These are phyloP conservation scores for Trypanosomatidae sp. DNA, from an alignment of 208 protist species.

Conservation along the genomic window DNA sequence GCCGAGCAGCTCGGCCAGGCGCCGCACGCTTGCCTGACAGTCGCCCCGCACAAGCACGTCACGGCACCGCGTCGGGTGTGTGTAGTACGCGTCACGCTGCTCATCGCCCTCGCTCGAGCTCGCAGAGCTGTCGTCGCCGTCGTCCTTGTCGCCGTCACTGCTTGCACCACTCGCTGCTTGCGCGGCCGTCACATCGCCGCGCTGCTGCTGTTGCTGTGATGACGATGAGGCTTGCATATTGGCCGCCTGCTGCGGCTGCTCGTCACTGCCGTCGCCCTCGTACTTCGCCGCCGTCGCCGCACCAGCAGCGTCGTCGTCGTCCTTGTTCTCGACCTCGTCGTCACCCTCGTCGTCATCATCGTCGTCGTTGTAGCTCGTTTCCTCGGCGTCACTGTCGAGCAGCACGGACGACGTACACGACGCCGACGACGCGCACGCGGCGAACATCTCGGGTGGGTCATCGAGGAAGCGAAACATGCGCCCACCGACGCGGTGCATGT, in stretches of 20 bases:
- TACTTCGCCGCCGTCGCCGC: background rate
- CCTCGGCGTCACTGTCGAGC: background rate
- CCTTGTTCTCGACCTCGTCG: background rate
- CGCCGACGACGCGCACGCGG: background rate
- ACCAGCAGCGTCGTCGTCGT: background rate
- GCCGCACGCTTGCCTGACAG: conserved; percentile 42
- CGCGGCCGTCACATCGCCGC: background rate
- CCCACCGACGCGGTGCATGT: conserved; percentile 66
- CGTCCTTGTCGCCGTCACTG: background rate
- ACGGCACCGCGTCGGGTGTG: conserved; percentile 12
- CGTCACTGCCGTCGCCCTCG: background rate
- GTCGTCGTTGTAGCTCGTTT: background rate
- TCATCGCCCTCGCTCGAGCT: conserved; percentile 47
- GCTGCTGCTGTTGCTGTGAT: background rate
- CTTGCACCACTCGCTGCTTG: background rate
- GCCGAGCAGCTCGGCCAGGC: conserved; percentile 31
- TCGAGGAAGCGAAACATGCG: conserved; percentile 51
- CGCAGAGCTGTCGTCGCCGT: conserved; percentile 2
- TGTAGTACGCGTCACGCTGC: conserved; percentile 16
- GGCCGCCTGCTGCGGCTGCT: background rate
- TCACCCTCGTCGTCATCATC: background rate
- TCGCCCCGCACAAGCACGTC: conserved; percentile 71
- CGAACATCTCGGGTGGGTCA: background rate
- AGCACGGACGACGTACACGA: background rate
- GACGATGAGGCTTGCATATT: background rate